Base-by-base conservation (phyloP, 2,329 filamentous ascomycete species). In the Cladosporium phlei region DNA sequence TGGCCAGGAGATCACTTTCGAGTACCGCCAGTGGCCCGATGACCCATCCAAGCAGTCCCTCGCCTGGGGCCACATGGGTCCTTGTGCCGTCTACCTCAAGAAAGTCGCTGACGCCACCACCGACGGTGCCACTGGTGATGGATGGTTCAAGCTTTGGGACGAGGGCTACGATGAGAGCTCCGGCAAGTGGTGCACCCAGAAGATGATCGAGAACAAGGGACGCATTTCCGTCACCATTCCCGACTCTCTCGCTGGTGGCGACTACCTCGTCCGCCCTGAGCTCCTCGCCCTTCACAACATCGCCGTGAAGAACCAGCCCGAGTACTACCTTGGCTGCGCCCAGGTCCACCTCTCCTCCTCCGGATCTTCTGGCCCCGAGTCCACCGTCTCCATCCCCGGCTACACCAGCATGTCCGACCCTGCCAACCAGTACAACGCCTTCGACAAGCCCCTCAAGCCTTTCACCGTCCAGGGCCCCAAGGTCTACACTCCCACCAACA, bases 111-210 rank as follows among this genome's bases (percentile, higher is more conserved):
- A 80, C 48, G 79, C 82, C 49, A 67, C 66, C 40, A 64, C 76
- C 10, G 79, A 79, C 39, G 48, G 51, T 19, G 69, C 61, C 54
- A 68, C 74, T 19, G 84, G 85, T 4, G 68, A 72, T 40, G 85
- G 85, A 29, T 90, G 85, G 86, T 86, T 89, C 74, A 88, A 88
- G 73, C 78, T 89, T 60, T 87, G 76, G 72, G 77, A 86, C 48
- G 75, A 83, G 42, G 83, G 82, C 35, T 86, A 85, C 56, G 61
- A 67, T 4, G 55, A 61, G 29, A 14, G 27, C 4, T 69, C 70
- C 2, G 63, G 69, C 21, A 69, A 78, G 61, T 89, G 85, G 83
- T 88, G 85, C 66, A 83, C 81, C 3, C 78, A 86, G 59, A 79
- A 78, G 50, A 71, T 89, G 49, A 83, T 83, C 49, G 72, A 68